Base-by-base conservation (phyloP, 495 filamentous ascomycete genomes). In the Talaromyces stipitatus region DNA sequence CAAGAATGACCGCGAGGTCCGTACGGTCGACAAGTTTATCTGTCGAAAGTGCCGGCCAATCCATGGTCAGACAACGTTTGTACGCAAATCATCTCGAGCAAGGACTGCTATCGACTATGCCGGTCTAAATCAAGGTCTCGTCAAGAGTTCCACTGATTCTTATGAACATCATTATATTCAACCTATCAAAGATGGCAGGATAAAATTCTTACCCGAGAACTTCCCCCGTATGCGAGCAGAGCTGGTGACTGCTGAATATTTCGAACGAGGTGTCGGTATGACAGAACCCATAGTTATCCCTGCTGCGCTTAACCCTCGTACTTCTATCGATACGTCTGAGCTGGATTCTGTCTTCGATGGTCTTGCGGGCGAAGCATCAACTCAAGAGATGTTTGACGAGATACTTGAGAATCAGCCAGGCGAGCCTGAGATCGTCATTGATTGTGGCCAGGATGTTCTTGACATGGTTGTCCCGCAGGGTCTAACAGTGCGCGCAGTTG, bases 91-190 rank as follows among this genome's bases (percentile, higher is more conserved):
- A 4, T 76, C 81, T 29, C 76, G 87, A 3, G 83, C 86, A 22
- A 85, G 85, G 45, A 85, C 82, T 24, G 80, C 85, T 2, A 89
- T 90, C 52, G 87, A 90, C 64, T 90, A 90, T 65, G 86, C 85
- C 29, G 85, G 85, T 27, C 75, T 90, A 10, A 84, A 90, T 60
- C 82, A 87, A 58, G 87, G 87, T n/a, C 76, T 88, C 5, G 73
- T 89, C 23, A 86, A 85, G 62, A 84, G 85, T 6, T 84, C 85
- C 20, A 81, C 81, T 32, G 84, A 90, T 54, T 80, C 80, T n/a
- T 69, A 79, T 32, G 83, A 89, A 56, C 87, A 90, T 60, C 87
- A 87, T 58, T 90, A 89, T 61, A 83, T 90, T 32, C 77, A 84
- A 60, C 82, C 81, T 14, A 85, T 90, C 63, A 85, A 85, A 56